Evolutionary conservation across 805 yeast genomes (phyloP).

Genomic region (Starmerella sp.): DNA sequence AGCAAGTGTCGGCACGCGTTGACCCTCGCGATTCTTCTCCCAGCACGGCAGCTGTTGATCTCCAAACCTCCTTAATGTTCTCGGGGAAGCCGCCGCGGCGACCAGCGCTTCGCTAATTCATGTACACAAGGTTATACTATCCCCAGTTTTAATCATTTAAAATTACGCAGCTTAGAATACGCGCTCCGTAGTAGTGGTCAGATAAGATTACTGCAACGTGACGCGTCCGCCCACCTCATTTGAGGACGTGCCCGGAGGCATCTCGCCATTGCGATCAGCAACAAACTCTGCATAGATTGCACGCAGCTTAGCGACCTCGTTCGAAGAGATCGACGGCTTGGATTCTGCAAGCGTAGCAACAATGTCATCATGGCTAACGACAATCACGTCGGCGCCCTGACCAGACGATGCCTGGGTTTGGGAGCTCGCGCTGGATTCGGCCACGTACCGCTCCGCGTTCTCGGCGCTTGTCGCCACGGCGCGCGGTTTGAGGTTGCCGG

Average conservation of each 20-base stretch:
- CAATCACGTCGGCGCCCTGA: neutral
- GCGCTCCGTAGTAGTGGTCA: no score
- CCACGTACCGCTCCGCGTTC: neutral
- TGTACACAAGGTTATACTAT: no score
- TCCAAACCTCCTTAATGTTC: no score
- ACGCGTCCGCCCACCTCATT: slow-evolving; percentile 75
- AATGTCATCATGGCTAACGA: slow-evolving; percentile 35
- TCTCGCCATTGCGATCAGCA: slow-evolving; percentile 67
- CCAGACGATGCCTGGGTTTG: neutral
- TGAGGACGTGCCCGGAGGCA: slow-evolving; percentile 78
- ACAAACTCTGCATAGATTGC: slow-evolving; percentile 62
- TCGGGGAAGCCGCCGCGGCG: no score
- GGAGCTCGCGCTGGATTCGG: neutral
- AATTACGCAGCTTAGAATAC: no score
- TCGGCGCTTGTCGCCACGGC: neutral
- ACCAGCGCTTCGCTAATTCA: no score
- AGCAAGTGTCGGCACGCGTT: no score
- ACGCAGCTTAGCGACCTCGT: slow-evolving; percentile 53
- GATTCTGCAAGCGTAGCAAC: slow-evolving; percentile 57
- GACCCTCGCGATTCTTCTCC: no score
- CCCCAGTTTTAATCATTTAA: no score
- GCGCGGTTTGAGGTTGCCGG: neutral
- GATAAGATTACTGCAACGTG: slow-evolving; percentile 51
- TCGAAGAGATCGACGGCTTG: slow-evolving; percentile 74
- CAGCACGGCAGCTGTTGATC: no score